These are phyloP conservation scores for Daldinia vernicosa DNA, from an alignment of 495 filamentous ascomycete genomes.

Conservation along the genomic window DNA sequence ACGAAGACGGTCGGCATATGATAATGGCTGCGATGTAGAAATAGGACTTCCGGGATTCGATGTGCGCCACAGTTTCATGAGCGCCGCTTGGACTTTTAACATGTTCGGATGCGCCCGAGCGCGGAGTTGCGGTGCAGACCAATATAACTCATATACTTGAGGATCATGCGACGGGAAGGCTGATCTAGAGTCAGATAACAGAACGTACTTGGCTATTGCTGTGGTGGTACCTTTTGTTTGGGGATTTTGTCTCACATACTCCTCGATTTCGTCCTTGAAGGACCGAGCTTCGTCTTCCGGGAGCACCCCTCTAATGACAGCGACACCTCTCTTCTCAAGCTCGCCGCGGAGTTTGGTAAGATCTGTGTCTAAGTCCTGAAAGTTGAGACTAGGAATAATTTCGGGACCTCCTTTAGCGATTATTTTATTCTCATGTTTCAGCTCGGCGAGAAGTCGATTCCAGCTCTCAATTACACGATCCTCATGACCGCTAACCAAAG, in stretches of 20 bases:
- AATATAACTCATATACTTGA: slow-evolving; percentile 89
- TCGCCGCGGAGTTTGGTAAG: slow-evolving; percentile 55
- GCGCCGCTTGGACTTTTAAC: slow-evolving; percentile 71
- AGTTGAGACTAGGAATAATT: slow-evolving; percentile 69
- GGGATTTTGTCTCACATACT: slow-evolving; percentile 71
- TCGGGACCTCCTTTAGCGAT: slow-evolving; percentile 51
- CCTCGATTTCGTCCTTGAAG: slow-evolving; percentile 66
- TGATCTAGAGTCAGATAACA: slow-evolving; percentile 48
- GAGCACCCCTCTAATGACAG: slow-evolving; percentile 70
- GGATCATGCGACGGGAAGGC: slow-evolving; percentile 64
- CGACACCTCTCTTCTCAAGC: slow-evolving; percentile 68
- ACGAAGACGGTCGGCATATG: slow-evolving; percentile 84
- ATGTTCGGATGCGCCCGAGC: slow-evolving; percentile 78
- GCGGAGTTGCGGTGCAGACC: slow-evolving; percentile 78
- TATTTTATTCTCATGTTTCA: slow-evolving; percentile 63
- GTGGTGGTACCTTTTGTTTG: slow-evolving; percentile 55
- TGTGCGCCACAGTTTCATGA: slow-evolving; percentile 80
- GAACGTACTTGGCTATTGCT: background rate
- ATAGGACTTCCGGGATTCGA: slow-evolving; percentile 66
- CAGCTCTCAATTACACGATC: slow-evolving; percentile 70
- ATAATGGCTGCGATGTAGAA: slow-evolving; percentile 67
- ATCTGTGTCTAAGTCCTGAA: slow-evolving; percentile 61
- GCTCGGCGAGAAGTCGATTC: slow-evolving; percentile 68
- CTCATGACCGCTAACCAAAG: slow-evolving; percentile 70
- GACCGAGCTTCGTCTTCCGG: slow-evolving; percentile 65